Base-by-base conservation (phyloP, 495 filamentous ascomycete species). In the Chlorociboria aeruginascens region DNA sequence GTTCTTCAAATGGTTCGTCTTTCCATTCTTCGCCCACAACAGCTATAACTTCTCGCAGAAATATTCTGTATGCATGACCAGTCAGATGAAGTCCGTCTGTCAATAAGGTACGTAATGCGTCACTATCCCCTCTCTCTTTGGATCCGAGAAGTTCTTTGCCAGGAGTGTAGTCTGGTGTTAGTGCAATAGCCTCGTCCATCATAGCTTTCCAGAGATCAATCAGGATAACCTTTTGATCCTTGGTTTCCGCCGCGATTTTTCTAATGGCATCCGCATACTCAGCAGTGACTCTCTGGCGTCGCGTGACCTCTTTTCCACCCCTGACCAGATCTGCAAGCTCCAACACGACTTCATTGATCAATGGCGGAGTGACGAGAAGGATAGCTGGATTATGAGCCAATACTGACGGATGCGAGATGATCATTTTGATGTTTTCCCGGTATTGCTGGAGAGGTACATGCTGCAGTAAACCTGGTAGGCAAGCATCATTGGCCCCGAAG, bases 401-500 rank as follows among this genome's bases (percentile, higher is more conserved):
- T 13, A 78, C 70, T 35, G 58, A 61, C 1, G 73, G 72, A 57
- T 85, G 78, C 29, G 70, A 63, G 33, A 81, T 54, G 45, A 86
- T 76, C n/a, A 56, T 54, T 45, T 62, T 64, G 11, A 86, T 60
- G 52, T 85, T 85, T 49, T 69, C 55, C 45, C 68, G 70, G 64
- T 75, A 86, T 25, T 67, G 51, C 0, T 72, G 64, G n/a, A 83
- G 57, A 1, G 81, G 73, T 14, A 86, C 69, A 58, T 82, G 70
- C 60, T 85, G 82, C 0, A 57, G 46, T 20, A 63, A 68, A 47
- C 48, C 61, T 58, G 52, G 69, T 61, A 75, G 53, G 39, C 48
- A 52, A 10, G 82, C 72, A 59, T 87, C 82, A 49, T 87, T 87
- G 48, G 82, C 81, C n/a, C 82, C 82, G 53, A 85, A 81, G 63